Evolutionary conservation across 768 basidiomycete genomes (phyloP), one percentile per base, ranked within the genome.

Genomic region (Tulasnella sp.): DNA sequence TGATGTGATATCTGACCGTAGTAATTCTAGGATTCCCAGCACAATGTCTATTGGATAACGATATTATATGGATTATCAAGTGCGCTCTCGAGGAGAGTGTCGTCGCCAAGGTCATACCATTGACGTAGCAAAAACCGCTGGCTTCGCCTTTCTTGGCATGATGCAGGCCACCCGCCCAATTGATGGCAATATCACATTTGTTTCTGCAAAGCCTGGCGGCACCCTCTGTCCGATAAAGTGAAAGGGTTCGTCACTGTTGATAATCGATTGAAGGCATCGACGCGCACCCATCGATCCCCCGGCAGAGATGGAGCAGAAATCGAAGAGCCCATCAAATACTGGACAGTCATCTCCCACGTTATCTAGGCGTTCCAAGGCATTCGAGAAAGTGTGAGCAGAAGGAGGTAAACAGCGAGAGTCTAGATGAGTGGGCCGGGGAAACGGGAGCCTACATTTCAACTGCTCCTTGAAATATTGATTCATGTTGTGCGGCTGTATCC

Each of bases 221-320:
- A 47, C 96, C 96, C 90, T 97, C 94, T 97, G 63, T 38, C 24
- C 13, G 32, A 30, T 24, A 17, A 3, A n/a, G 4, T 10, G n/a
- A 63, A 45, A 44, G 15, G 13, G n/a, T 45, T 44, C 4, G 4
- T 43, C 24, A 48, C n/a, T n/a, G n/a, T 13, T 5, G 21, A 50
- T 21, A n/a, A 23, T 32, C 11, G 11, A 27, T 27, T 45, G n/a
- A n/a, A n/a, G n/a, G n/a, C n/a, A n/a, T n/a, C n/a, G n/a, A n/a
- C n/a, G n/a, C n/a, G n/a, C n/a, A 96, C 96, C 95, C 92, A 99
- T 98, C 0, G 93, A 96, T 2, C 96, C 96, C 49, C 96, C 96
- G n/a, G 96, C 96, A 10, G 96, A 98, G 67, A 99, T 99, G 2
- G 95, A 94, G 69, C 96, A 97, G 70, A 97, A 99, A 66, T 99